Evolutionary conservation across 495 filamentous ascomycete species (phyloP), one percentile per base, ranked within the genome.

Genomic region (Annulohypoxylon bovei): DNA sequence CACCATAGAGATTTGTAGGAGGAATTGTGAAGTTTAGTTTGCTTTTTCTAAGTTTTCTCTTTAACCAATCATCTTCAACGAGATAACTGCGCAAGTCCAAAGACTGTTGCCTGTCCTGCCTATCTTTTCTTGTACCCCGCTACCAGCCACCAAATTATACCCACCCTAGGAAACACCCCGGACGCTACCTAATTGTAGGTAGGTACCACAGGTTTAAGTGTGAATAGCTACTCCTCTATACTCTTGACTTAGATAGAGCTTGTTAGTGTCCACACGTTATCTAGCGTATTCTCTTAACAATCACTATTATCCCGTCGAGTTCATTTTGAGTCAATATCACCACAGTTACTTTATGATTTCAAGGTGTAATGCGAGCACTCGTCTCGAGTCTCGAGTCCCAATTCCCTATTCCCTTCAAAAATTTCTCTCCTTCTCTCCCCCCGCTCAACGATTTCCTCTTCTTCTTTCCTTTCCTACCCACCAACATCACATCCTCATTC

Each of bases 221-320:
- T 68, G 66, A 52, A 53, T 23, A 42, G 37, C 44, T 70, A 54
- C 37, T 44, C n/a, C n/a, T 32, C 14, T 9, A 37, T 62, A 63
- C 72, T 77, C 72, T 18, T 33, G 46, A 70, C 54, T 62, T 68
- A 68, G 75, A 75, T 77, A 65, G 47, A 46, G 54, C 8, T 18
- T 72, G 70, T 68, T 72, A 72, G 59, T 63, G 42, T 16, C 40
- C 1, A 0, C 3, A 33, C 27, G 3, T 57, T 22, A 16, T 6
- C 2, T 23, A 14, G 20, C 5, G 1, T 4, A 16, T 50, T 42
- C 25, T 30, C 46, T 28, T 68, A 72, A 68, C 70, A 68, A 50
- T n/a, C 0, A 28, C 46, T 33, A 72, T 61, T n/a, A 61, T 52
- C 3, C 12, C 12, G 1, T 6, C 18, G 70, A 68, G 70, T 6